Base-by-base conservation (phyloP, 176 grass and related monocot species). In the Saccharum spontaneum region DNA sequence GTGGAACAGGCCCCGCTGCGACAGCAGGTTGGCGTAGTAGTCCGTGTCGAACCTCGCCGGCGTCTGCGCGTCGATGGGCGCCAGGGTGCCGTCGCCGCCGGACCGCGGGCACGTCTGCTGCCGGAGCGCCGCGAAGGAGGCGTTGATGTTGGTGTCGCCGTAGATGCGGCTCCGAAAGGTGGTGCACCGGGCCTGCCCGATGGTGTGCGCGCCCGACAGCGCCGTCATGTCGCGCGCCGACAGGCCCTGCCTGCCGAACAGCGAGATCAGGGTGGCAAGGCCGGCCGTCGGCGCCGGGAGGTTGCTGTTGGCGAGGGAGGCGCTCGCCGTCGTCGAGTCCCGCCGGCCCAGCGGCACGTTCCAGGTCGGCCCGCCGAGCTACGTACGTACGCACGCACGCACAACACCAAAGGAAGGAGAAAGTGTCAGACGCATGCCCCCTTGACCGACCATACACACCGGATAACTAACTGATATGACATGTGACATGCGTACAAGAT, bases 161-260 rank as follows among this genome's bases (percentile, higher is more conserved):
- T 87, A 93, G 78, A 97, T 88, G 85, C 82, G 89, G 73, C 22
- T 59, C 2, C 87, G 84, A 73, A 91, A 91, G 37, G 74, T 57
- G n/a, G 6, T 6, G 91, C 94, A 97, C 33, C 60, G 69, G 12
- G 88, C 80, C 24, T 50, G 80, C 4, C 94, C 91, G 52, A 97
- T 80, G 15, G 94, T 91, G 82, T 97, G 94, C 30, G 87, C 89
- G 7, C 94, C 94, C 8, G 91, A 97, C 16, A 97, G 84, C 75
- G 89, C 91, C 12, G 94, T 91, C 89, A 97, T 87, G 89, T 97
- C 86, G 0, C 74, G 87, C 10, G 91, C n/a, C 24, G 68, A 81
- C 12, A 96, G 87, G 60, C 91, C 94, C 65, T 93, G 86, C 6
- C 22, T 33, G 9, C 20, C 63, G 79, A 94, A 94, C 15, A 57